Evolutionary conservation across 2,329 filamentous ascomycete genomes (phyloP).

Genomic region (Zasmidium cellare): DNA sequence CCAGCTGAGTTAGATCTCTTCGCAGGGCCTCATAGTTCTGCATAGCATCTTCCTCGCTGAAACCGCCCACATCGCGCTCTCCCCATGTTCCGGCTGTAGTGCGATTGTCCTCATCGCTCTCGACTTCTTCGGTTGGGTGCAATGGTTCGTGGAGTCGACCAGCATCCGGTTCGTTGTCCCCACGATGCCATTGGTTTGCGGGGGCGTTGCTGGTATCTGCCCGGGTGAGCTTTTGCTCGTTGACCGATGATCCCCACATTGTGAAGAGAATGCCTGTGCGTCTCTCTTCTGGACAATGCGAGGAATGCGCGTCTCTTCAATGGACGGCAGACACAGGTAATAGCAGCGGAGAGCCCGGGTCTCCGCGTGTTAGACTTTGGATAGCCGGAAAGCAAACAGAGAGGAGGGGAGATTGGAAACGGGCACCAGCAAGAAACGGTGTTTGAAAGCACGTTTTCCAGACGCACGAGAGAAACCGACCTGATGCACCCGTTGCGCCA

Average conservation of each 20-base stretch:
- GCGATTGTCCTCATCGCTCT: slow-evolving; percentile 27
- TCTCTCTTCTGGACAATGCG: too few species aligned
- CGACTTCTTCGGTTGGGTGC: slow-evolving; percentile 31
- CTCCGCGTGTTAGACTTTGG: too few species aligned
- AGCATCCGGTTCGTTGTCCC: slow-evolving; percentile 23
- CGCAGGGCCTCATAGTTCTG: slow-evolving; percentile 61
- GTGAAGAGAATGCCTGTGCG: too few species aligned
- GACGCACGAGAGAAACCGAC: too few species aligned
- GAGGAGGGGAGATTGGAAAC: too few species aligned
- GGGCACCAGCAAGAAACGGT: too few species aligned
- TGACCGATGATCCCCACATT: slow-evolving; percentile 9
- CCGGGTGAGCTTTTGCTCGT: slow-evolving; percentile 7
- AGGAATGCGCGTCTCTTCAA: too few species aligned
- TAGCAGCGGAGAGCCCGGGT: too few species aligned
- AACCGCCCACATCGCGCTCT: slow-evolving; percentile 58
- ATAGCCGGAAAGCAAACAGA: too few species aligned
- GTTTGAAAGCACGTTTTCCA: too few species aligned
- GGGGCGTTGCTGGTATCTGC: background rate
- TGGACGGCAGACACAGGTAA: too few species aligned
- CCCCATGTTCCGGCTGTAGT: slow-evolving; percentile 59
- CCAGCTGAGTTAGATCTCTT: slow-evolving; percentile 56
- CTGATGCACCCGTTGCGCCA: too few species aligned
- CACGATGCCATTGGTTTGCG: slow-evolving; percentile 23
- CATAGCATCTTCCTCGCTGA: slow-evolving; percentile 56
- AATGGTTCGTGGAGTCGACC: slow-evolving; percentile 21